A percentile compares a stretch with the other conserved stretches of the same genome.
These are phyloP conservation scores for Anacardium occidentale DNA, from an alignment of 345 rosid species.

Conservation along the genomic window DNA sequence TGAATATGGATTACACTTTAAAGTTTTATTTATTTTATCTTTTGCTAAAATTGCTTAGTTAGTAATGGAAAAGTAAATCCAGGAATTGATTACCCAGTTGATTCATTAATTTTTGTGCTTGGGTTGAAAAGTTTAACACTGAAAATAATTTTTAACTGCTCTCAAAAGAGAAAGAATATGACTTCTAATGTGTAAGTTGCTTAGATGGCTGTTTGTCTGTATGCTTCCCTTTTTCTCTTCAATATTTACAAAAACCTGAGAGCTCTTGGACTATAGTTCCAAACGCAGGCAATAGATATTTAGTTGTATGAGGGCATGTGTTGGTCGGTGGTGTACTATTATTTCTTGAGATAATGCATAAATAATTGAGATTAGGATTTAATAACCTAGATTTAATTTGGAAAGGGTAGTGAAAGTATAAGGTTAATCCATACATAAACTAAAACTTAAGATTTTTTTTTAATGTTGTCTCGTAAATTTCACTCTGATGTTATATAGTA, in stretches of 20 bases:
- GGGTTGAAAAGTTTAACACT: neutral
- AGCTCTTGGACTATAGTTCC: neutral
- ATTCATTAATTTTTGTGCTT: neutral
- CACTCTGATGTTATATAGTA: slow-evolving; percentile 15
- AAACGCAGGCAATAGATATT: neutral
- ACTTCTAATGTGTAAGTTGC: neutral
- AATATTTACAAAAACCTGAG: neutral
- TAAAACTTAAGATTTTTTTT: neutral
- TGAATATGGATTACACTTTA: neutral
- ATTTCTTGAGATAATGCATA: neutral
- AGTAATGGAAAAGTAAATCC: neutral
- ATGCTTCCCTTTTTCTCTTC: neutral
- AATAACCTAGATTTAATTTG: neutral
- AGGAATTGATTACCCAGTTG: neutral
- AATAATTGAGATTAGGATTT: neutral
- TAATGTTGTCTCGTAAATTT: neutral
- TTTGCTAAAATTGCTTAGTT: neutral
- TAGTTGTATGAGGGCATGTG: too few relatives aligned
- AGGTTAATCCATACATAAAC: too few relatives aligned
- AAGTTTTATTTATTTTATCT: neutral
- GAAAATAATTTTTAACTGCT: neutral
- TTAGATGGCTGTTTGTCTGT: neutral
- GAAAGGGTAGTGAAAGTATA: neutral
- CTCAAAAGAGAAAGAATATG: neutral
- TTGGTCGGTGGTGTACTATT: neutral